phyloP scores from a whole-genome alignment of 164 flowering plant genomes.

The Nymphaea thermarum region DNA sequence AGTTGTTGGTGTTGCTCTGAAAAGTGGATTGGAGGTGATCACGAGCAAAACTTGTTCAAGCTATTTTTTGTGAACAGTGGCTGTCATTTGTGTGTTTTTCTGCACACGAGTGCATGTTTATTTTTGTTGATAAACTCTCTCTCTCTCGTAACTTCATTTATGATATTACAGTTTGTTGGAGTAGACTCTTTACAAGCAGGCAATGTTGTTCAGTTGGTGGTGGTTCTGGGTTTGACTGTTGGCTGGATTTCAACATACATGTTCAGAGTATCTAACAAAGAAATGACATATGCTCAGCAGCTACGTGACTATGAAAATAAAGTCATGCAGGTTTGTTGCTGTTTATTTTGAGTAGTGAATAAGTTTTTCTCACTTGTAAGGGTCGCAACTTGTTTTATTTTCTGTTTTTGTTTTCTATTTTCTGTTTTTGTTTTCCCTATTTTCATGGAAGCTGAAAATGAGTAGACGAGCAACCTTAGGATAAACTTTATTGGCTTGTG shows the following conservation, averaged over 20 bases:
- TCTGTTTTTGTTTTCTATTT: not conserved
- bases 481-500: too few relatives aligned
- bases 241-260: conserved; percentile 94
- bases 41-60: not conserved
- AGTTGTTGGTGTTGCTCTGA: conserved; percentile 48
- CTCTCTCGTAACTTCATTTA: not conserved
- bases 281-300: conserved; percentile 93
- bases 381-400: not conserved
- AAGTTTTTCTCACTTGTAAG: too few relatives aligned
- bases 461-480: too few relatives aligned
- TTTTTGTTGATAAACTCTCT: not conserved
- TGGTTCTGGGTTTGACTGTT: conserved; percentile 79
- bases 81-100: too few relatives aligned
- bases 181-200: conserved; percentile 91
- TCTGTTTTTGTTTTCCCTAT: not conserved
- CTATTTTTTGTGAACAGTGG: too few relatives aligned
- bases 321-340: conserved; percentile 66
- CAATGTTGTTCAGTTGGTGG: conserved; percentile 80
- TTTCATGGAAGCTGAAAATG: not conserved
- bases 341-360: too few relatives aligned
- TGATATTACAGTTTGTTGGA: conserved; percentile 53
- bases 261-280: conserved; percentile 89
- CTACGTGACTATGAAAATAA: conserved; percentile 79
- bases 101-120: not conserved
- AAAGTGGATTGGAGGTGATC: conserved; percentile 82